These are phyloP conservation scores for Penicillium pancosmium DNA, from an alignment of 495 filamentous ascomycete species.

Conservation along the genomic window DNA sequence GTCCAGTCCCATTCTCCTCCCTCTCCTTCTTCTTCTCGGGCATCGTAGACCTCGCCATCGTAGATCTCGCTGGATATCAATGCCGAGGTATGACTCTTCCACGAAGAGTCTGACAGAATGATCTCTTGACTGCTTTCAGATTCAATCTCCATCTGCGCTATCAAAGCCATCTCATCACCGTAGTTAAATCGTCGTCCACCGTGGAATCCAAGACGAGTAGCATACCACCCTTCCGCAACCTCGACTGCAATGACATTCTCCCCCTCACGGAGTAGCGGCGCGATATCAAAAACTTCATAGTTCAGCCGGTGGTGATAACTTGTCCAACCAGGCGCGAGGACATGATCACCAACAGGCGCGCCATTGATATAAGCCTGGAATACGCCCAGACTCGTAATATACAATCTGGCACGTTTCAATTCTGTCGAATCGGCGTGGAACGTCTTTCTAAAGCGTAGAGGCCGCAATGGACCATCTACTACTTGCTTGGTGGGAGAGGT, in stretches of 20 bases:
- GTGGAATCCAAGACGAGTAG: conserved; percentile 49
- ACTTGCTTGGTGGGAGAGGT: conserved; percentile 19
- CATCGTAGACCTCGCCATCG: conserved; percentile 56
- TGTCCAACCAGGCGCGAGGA: conserved; percentile 55
- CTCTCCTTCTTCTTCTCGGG: conserved; percentile 26
- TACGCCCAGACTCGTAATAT: conserved; percentile 54
- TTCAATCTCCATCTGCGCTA: conserved; percentile 48
- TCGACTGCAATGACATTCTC: conserved; percentile 52
- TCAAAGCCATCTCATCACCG: conserved; percentile 46
- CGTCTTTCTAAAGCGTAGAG: conserved; percentile 32
- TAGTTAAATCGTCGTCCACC: conserved; percentile 39
- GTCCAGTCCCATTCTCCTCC: conserved; percentile 20
- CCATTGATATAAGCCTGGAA: conserved; percentile 57
- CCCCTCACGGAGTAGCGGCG: conserved; percentile 29
- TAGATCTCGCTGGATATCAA: conserved; percentile 54
- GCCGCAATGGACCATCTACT: conserved; percentile 25
- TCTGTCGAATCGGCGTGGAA: conserved; percentile 15
- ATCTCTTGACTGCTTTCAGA: conserved; percentile 21
- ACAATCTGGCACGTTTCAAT: conserved; percentile 40
- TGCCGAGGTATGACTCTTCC: conserved; percentile 42
- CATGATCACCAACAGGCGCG: conserved; percentile 46
- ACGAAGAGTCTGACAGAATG: conserved; percentile 44
- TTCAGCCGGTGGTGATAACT: conserved; percentile 52
- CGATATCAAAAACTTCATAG: conserved; percentile 57
- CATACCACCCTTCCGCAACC: conserved; percentile 59